Evolutionary conservation across 176 grass and related monocot species (phyloP).

Genomic region (Avena eriantha): DNA sequence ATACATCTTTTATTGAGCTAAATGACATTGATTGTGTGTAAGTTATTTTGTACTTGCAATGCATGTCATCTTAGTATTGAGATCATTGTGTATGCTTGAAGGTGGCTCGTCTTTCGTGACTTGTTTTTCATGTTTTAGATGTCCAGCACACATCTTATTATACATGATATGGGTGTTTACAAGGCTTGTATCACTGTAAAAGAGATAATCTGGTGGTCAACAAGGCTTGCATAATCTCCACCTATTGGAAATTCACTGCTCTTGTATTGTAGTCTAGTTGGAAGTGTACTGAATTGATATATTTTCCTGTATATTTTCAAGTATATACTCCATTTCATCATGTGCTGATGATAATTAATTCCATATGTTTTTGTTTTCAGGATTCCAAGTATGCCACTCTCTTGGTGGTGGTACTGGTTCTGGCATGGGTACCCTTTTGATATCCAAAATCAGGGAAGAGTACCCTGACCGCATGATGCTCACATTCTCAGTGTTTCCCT

Average conservation of each 20-base stretch:
- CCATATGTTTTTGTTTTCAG: not conserved
- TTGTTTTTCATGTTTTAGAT: not conserved
- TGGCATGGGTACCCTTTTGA: slow-evolving; percentile 21
- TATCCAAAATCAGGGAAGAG: slow-evolving; percentile 26
- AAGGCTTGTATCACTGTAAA: not conserved
- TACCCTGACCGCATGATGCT: slow-evolving; percentile 37
- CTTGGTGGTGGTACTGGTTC: slow-evolving; percentile 31
- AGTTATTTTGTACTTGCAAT: not conserved
- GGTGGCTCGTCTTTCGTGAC: not conserved
- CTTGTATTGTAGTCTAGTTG: not conserved
- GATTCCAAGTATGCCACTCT: slow-evolving; percentile 33
- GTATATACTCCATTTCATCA: not conserved
- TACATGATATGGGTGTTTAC: not conserved
- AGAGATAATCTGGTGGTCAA: not conserved
- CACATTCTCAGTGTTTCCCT: slow-evolving; percentile 30
- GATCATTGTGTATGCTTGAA: not conserved
- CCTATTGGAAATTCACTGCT: not conserved
- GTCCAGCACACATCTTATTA: not conserved
- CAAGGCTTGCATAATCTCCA: not conserved
- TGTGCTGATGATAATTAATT: not conserved
- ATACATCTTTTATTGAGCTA: not conserved
- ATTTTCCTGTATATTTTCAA: not conserved
- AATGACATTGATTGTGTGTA: not conserved
- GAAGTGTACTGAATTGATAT: not conserved
- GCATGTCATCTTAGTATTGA: not conserved